phyloP scores from a whole-genome alignment of 345 rosid species.

The Arabis hirsuta region DNA sequence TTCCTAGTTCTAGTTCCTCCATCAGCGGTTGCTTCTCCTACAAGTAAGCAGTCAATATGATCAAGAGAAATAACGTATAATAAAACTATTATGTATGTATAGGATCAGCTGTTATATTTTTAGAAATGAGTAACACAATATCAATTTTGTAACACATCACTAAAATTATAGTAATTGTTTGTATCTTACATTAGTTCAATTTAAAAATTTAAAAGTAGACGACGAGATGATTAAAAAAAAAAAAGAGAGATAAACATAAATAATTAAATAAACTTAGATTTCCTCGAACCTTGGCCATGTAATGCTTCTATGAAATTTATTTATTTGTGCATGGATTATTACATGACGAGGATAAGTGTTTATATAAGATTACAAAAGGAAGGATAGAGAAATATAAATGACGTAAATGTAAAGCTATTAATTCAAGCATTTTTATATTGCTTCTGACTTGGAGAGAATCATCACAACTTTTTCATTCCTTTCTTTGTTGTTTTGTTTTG shows the following conservation, averaged over 20 bases:
- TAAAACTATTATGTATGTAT: no score
- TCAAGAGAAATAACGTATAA: no score
- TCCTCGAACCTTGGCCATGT: constrained; percentile 29
- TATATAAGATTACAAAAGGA: constrained; percentile 17
- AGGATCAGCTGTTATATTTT: no score
- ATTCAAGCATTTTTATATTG: constrained; percentile 38
- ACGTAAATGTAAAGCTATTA: constrained; percentile 20
- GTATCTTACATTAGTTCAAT: no score
- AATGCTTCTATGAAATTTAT: neutral
- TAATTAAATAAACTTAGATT: neutral
- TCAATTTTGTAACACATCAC: no score
- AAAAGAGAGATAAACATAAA: neutral
- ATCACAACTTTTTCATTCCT: constrained; percentile 10
- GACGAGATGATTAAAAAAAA: neutral
- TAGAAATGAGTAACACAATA: no score
- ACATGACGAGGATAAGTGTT: neutral
- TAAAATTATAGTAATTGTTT: no score
- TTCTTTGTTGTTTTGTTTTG: constrained; percentile 11
- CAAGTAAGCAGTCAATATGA: no score
- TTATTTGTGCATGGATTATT: constrained; percentile 20
- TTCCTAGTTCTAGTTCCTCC: no score
- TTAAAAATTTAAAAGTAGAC: neutral
- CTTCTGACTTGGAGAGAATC: constrained; percentile 22
- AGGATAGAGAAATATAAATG: neutral
- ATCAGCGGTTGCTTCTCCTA: no score